Conservation (phyloP, 176 grass and related monocot genomes). For the Eragrostis nindensis region DNA sequence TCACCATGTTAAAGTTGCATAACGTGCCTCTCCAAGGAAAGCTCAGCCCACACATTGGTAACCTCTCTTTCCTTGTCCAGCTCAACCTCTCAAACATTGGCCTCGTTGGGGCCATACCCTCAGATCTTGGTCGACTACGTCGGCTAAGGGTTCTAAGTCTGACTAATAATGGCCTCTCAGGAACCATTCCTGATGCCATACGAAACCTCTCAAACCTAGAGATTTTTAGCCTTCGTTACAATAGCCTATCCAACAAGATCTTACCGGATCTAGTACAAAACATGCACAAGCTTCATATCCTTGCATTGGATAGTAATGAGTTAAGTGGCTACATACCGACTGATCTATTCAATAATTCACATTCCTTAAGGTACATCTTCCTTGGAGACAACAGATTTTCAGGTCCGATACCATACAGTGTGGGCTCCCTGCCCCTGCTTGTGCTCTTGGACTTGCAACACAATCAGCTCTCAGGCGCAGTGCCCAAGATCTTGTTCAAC, state of each 20-base stretch:
- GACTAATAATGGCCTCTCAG: no score
- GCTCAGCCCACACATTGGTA: not conserved
- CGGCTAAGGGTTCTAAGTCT: no score
- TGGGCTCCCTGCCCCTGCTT: not conserved
- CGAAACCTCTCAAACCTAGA: no score
- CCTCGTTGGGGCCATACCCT: not conserved
- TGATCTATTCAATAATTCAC: not conserved
- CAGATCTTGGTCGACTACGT: not conserved
- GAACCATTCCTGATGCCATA: no score
- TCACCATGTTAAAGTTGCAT: not conserved
- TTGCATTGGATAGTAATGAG: not conserved
- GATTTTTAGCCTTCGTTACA: no score
- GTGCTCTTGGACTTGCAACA: not conserved
- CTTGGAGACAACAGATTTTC: conserved; percentile 4
- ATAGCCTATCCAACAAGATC: no score
- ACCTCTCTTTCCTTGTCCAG: not conserved
- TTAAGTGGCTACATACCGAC: not conserved
- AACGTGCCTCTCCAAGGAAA: not conserved
- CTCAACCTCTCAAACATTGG: not conserved
- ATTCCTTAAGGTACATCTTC: not conserved
- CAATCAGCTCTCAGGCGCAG: not conserved
- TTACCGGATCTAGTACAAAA: no score
- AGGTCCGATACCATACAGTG: not conserved
- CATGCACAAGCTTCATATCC: not conserved
- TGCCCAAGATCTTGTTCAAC: conserved; percentile 1